Base-by-base conservation (phyloP, 331 rosid genomes). In the Erythrophleum ivorense region DNA sequence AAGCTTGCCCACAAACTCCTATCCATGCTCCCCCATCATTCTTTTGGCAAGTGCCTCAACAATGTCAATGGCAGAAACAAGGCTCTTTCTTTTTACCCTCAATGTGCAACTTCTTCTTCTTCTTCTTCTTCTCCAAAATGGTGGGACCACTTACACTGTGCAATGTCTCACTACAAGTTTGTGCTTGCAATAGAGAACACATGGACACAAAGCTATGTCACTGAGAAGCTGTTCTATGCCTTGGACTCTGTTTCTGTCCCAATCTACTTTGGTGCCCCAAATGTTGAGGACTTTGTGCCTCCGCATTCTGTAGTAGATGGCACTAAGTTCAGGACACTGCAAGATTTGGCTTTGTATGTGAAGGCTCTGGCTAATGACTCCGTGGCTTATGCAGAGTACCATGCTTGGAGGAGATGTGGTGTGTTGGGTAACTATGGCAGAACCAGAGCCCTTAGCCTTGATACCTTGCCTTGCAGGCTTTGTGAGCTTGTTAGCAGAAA, bases 61-160 rank as follows among this genome's bases (percentile, higher is more conserved):
- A 95, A 93, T 70, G 97, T 95, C 3, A 97, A 96, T n/a, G 97
- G 97, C 64, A 86, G 21, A 58, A 89, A 95, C 84, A 84, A 82
- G 91, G 98, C 97, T 71, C 94, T 93, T 70, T 86, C 95, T 0
- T 62, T 92, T n/a, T 93, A 93, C 83, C 99, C 97, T 0, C 92
- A 93, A 66, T 95, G 99, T 81, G 86, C 93, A 69, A 24, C 29
- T 24, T 79, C 69, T 4, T 92, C 86, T 60, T 89, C 78, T 52
- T 78, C 76, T 8, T 80, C 76, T 8, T 80, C 55, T 41, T 50
- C 86, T 38, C 97, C 95, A 2, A 89, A 88, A 86, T 95, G 99
- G 98, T 95, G 99, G 99, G 99, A 95, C 85, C 98, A 95, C 75
- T 80, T 93, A 78, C 99, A 95, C 68, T 95, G 99, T 66, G 98